Base-by-base conservation (phyloP, 2,329 filamentous ascomycete species). In the Colletotrichum sidae region DNA sequence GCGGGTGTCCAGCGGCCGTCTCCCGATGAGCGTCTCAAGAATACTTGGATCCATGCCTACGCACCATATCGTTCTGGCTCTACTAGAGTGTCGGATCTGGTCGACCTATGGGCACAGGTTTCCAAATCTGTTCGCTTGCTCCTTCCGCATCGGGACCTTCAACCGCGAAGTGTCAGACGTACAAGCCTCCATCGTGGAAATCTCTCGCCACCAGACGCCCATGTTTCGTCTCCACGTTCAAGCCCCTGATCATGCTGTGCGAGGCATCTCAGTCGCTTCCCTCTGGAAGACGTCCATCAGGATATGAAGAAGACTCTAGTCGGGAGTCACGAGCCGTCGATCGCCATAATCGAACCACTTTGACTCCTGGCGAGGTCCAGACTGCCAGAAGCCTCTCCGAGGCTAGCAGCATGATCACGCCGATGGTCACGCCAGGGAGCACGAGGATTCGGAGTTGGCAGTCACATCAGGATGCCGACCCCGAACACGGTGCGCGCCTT, bases 101-200 rank as follows among this genome's bases (percentile, higher is more conserved):
- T 59, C 59, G 56, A 56, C 53, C 52, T 69, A 64, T 60, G 69
- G 65, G 35, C 39, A 58, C 60, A 63, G 38, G 25, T 69, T 74
- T 73, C 73, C 73, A 70, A 54, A 75, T 76, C 71, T 70, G 71
- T 76, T 80, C 79, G 79, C 79, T 81, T 81, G 74, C 67, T 68
- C 71, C 75, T 81, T 76, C 78, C 77, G 51, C 51, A 77, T 79
- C 60, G 58, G 72, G 78, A 54, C 46, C 62, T 53, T 69, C 56
- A 54, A 59, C 55, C 60, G 51, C 42, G 39, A 55, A 59, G 25
- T 59, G 60, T 60, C 60, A 56, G 55, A 47, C 35, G 37, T 44
- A 42, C 34, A 39, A 52, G 44, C 35, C 41, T 54, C 54, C 33
- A 44, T 41, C 33, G 39, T 41, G 37, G 51, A 47, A 46, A n/a